Conservation (phyloP, 1,284 basidiomycete genomes). For the Austroboletus novae-zelandiae region DNA sequence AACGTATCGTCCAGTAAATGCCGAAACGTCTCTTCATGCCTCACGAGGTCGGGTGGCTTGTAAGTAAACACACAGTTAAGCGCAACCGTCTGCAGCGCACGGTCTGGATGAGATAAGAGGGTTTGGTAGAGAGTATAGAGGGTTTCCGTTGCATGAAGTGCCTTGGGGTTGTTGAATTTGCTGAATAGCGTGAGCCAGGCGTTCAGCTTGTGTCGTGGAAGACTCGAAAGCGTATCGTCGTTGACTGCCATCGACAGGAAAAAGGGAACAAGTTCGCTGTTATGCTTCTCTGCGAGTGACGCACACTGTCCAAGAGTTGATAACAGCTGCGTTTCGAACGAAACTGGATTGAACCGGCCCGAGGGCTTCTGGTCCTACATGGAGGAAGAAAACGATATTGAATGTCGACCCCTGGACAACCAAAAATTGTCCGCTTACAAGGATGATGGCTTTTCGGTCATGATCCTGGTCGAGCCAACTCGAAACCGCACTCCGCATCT, state of each 20-base stretch:
- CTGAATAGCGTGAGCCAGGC: conserved; percentile 86
- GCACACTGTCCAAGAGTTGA: conserved; percentile 63
- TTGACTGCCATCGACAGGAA: conserved; percentile 59
- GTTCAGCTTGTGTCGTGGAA: conserved; percentile 57
- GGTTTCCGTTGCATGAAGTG: conserved; percentile 68
- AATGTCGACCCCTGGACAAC: neutral
- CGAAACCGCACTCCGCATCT: conserved; percentile 44
- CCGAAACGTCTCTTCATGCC: conserved; percentile 69
- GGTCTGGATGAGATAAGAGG: conserved; percentile 87
- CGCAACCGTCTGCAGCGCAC: conserved; percentile 72
- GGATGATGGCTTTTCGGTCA: conserved; percentile 30
- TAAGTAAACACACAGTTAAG: conserved; percentile 84
- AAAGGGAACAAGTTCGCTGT: conserved; percentile 74
- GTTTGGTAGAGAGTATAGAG: conserved; percentile 70
- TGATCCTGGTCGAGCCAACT: conserved; percentile 43
- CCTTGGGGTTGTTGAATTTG: conserved; percentile 90
- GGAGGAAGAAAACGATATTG: neutral
- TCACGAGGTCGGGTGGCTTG: conserved; percentile 67
- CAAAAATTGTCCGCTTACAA: conserved; percentile 28
- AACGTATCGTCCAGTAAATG: conserved; percentile 81
- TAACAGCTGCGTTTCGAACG: conserved; percentile 83
- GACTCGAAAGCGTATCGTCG: conserved; percentile 36
- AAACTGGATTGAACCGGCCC: conserved; percentile 71
- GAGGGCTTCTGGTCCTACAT: conserved; percentile 53
- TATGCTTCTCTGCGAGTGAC: conserved; percentile 79